Conservation (phyloP, 2,329 filamentous ascomycete species). For the Lachnum nothofagi region DNA sequence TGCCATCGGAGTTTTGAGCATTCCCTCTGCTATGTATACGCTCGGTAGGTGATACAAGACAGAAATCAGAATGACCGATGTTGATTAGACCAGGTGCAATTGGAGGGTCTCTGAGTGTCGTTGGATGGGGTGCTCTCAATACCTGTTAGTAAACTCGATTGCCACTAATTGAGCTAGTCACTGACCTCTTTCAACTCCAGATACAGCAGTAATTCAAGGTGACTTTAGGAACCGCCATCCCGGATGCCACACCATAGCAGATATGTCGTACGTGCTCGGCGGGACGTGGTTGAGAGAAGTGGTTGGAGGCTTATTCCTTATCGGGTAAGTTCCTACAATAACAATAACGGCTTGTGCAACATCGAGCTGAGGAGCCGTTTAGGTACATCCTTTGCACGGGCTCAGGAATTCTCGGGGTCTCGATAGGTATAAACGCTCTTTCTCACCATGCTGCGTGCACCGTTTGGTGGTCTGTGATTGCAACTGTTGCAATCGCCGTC, state of each 20-base stretch:
- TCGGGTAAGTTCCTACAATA: constrained; percentile 33
- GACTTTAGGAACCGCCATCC: constrained; percentile 46
- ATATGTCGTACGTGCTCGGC: constrained; percentile 54
- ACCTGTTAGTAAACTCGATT: constrained; percentile 12
- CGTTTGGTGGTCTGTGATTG: constrained; percentile 50
- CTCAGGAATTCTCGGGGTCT: constrained; percentile 53
- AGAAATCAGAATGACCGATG: too few species aligned
- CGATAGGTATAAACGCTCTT: constrained; percentile 54
- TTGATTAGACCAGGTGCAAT: constrained; percentile 30
- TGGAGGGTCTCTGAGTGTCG: constrained; percentile 38
- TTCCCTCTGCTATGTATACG: constrained; percentile 38
- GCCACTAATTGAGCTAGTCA: background rate
- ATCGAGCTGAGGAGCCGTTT: too few species aligned
- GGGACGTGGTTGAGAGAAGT: constrained; percentile 47
- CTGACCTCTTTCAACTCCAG: background rate
- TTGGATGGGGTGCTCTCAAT: constrained; percentile 34
- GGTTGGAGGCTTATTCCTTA: constrained; percentile 49
- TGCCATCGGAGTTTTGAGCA: constrained; percentile 38
- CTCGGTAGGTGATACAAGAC: constrained; percentile 16
- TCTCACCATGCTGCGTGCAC: constrained; percentile 53
- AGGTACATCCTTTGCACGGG: constrained; percentile 49
- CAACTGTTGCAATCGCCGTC: constrained; percentile 43
- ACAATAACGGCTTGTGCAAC: too few species aligned
- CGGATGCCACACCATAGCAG: constrained; percentile 47
- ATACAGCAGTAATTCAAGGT: constrained; percentile 44